A percentile compares a stretch with the other conserved stretches of the same genome.
Evolutionary conservation across 2,329 filamentous ascomycete species (phyloP).

Genomic region (Botrytis deweyae): DNA sequence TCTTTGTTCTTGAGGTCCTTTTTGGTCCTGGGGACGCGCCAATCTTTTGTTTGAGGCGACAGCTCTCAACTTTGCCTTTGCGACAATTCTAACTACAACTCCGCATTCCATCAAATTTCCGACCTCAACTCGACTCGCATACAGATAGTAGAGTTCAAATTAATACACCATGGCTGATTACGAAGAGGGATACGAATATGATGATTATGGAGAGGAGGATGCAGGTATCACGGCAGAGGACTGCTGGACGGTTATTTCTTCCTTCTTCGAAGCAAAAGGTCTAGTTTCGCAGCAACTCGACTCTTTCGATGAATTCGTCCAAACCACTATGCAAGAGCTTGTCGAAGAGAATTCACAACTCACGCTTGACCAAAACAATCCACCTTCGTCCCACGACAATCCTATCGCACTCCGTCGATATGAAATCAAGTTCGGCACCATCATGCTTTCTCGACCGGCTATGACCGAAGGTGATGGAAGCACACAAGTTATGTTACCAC

Average conservation of each 20-base stretch:
- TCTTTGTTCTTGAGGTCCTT: conserved; percentile 25
- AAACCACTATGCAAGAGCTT: conserved; percentile 90
- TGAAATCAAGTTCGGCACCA: conserved; percentile 89
- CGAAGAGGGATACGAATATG: conserved; percentile 62
- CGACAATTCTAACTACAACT: conserved; percentile 14
- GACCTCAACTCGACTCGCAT: neutral
- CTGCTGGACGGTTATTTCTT: conserved; percentile 96
- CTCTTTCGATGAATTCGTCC: conserved; percentile 96
- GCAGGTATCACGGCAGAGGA: conserved; percentile 86
- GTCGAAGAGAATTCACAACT: conserved; percentile 89
- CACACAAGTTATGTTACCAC: conserved; percentile 81
- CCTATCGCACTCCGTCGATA: conserved; percentile 86
- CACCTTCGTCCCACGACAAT: conserved; percentile 71
- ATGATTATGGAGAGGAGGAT: conserved; percentile 67
- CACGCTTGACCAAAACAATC: conserved; percentile 89
- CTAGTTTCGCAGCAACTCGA: conserved; percentile 96
- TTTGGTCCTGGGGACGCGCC: conserved; percentile 23
- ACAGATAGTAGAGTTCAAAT: conserved; percentile 7
- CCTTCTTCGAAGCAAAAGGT: conserved; percentile 95
- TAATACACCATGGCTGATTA: conserved; percentile 38
- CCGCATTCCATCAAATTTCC: neutral
- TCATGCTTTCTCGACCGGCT: conserved; percentile 84
- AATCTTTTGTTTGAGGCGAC: conserved; percentile 19
- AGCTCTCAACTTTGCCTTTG: conserved; percentile 22
- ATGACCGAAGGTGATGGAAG: conserved; percentile 92